These are phyloP conservation scores for Penicillium pancosmium DNA, from an alignment of 495 filamentous ascomycete genomes.

Conservation along the genomic window DNA sequence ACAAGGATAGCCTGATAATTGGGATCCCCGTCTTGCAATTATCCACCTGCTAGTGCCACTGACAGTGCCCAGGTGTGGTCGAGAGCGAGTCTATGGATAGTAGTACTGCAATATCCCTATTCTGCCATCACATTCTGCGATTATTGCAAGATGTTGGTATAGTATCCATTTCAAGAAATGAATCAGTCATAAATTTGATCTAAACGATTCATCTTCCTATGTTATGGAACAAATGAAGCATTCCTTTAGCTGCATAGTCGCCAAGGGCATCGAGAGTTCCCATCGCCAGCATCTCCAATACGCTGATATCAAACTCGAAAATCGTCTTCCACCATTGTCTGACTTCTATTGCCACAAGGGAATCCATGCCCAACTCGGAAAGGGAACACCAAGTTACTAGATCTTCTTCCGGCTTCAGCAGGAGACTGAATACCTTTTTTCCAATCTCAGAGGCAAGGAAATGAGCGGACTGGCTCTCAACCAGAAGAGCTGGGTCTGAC, in stretches of 20 bases:
- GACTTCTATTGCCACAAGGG: conserved; percentile 48
- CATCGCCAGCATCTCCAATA: conserved; percentile 34
- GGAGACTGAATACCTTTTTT: conserved; percentile 26
- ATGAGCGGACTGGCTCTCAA: conserved; percentile 17
- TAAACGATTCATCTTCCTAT: no score
- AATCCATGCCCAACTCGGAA: conserved; percentile 46
- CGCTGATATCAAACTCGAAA: conserved; percentile 37
- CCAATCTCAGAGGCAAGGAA: conserved; percentile 52
- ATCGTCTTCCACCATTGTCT: conserved; percentile 40
- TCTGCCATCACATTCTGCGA: no score
- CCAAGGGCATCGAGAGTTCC: conserved; percentile 8
- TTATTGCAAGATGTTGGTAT: no score
- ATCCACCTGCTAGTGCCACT: no score
- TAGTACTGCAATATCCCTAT: no score
- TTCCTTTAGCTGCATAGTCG: conserved; percentile 3
- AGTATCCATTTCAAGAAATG: no score
- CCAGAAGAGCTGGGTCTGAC: conserved; percentile 7
- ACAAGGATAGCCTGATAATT: no score
- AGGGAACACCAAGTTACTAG: conserved; percentile 33
- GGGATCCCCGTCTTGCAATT: no score
- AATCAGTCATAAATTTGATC: no score
- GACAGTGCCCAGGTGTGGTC: no score
- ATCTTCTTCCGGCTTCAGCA: conserved; percentile 17
- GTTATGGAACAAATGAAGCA: conserved; percentile 4
- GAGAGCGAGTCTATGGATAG: no score